A percentile compares a stretch with the other conserved stretches of the same genome.
Evolutionary conservation across 352 stramenopile genomes (phyloP).

Genomic region (Pythium pyrilobum): DNA sequence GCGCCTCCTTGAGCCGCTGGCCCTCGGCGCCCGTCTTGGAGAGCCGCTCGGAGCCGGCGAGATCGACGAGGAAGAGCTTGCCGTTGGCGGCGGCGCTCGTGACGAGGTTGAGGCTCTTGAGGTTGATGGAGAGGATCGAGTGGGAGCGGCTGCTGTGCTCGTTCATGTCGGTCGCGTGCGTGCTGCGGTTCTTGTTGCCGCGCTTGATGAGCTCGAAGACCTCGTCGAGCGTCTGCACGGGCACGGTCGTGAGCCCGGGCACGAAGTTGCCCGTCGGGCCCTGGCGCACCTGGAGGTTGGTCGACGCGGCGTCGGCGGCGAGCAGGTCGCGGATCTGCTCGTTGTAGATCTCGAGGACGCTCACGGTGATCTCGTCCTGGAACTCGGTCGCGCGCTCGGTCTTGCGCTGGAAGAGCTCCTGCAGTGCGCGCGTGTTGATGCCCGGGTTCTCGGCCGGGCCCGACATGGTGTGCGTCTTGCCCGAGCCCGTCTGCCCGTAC

Average conservation of each 20-base stretch:
- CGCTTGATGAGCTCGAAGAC: constrained; percentile 83
- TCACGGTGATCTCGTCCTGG: constrained; percentile 84
- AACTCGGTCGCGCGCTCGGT: constrained; percentile 59
- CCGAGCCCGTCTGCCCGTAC: constrained; percentile 83
- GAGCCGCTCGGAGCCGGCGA: constrained; percentile 87
- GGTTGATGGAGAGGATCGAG: constrained; percentile 82
- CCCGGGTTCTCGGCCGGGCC: constrained; percentile 60
- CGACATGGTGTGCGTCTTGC: constrained; percentile 87
- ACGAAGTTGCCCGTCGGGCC: constrained; percentile 84
- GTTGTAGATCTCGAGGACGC: constrained; percentile 97
- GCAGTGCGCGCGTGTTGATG: constrained; percentile 82
- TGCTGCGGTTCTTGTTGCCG: constrained; percentile 85
- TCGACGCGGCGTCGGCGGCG: constrained; percentile 69
- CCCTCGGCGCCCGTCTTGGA: constrained; percentile 86
- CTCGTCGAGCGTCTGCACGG: constrained; percentile 72
- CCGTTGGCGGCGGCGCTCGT: constrained; percentile 63
- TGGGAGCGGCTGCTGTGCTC: constrained; percentile 86
- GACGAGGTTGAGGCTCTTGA: constrained; percentile 81
- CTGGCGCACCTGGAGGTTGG: constrained; percentile 80
- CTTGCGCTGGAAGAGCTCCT: constrained; percentile 81
- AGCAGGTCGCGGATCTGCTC: constrained; percentile 94
- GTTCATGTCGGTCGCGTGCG: constrained; percentile 87
- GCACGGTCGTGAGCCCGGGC: constrained; percentile 64
- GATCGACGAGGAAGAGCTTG: constrained; percentile 87
- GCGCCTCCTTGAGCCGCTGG: constrained; percentile 85